Percentiles rank a stretch among this genome's conserved stretches.
Conservation (phyloP, 2,329 filamentous ascomycete genomes). For the Aspergillus vadensis region DNA sequence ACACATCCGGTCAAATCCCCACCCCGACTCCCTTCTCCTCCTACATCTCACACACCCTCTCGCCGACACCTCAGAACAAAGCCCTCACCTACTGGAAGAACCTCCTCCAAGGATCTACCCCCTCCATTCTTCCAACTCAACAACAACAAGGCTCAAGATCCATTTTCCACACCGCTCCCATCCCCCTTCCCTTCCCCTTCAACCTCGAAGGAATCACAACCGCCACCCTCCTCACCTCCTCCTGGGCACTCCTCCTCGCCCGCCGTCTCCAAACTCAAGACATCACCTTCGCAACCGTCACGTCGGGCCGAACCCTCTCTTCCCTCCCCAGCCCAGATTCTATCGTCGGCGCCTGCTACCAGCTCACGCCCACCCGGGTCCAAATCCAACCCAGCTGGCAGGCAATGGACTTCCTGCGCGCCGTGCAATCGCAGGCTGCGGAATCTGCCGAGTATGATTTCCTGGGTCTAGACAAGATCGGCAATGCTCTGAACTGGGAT, state of each 20-base stretch:
- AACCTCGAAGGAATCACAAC: slow-evolving; percentile 54
- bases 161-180: slow-evolving; percentile 26
- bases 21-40: slow-evolving; percentile 43
- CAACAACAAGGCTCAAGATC: background rate
- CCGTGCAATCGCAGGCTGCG: slow-evolving; percentile 57
- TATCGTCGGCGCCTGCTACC: slow-evolving; percentile 62
- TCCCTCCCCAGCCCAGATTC: slow-evolving; percentile 55
- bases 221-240: slow-evolving; percentile 63
- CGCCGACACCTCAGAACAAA: slow-evolving; percentile 42
- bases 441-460: slow-evolving; percentile 55
- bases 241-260: slow-evolving; percentile 63
- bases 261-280: slow-evolving; percentile 53
- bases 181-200: slow-evolving; percentile 40
- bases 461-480: slow-evolving; percentile 55
- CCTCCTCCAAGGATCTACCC: slow-evolving; percentile 55
- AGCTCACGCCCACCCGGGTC: slow-evolving; percentile 59
- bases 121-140: slow-evolving; percentile 38
- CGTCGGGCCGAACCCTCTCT: slow-evolving; percentile 62
- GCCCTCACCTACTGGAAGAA: slow-evolving; percentile 55
- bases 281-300: slow-evolving; percentile 65
- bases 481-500: slow-evolving; percentile 27
- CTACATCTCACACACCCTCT: slow-evolving; percentile 40
- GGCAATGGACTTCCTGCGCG: slow-evolving; percentile 50
- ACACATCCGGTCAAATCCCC: slow-evolving; percentile 34
- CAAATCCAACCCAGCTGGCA: slow-evolving; percentile 53